Evolutionary conservation across 495 filamentous ascomycete species (phyloP).

Genomic region (Penicillium manginii): DNA sequence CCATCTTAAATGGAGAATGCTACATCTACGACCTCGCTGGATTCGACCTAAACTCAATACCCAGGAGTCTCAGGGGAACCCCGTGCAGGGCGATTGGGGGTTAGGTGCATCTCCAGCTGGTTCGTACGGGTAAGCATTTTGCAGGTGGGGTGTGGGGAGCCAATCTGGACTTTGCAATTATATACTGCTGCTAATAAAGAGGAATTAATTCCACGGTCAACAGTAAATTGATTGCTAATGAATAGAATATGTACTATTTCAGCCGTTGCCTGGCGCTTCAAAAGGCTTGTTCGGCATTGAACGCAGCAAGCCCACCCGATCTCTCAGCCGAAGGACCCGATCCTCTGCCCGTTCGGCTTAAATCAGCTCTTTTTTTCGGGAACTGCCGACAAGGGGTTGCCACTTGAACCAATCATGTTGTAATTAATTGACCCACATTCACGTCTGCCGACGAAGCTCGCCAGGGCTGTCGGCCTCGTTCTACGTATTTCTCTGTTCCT

Average conservation of each 20-base stretch:
- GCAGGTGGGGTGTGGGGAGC: conserved; percentile 8
- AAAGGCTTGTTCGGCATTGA: background rate
- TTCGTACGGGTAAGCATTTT: conserved; percentile 3
- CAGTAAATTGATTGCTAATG: background rate
- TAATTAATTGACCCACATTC: background rate
- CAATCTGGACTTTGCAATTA: background rate
- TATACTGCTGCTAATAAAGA: background rate
- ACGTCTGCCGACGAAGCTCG: background rate
- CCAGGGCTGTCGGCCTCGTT: background rate
- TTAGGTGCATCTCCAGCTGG: background rate
- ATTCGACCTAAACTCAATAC: background rate
- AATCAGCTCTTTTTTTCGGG: background rate
- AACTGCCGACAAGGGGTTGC: background rate
- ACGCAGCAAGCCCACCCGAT: background rate
- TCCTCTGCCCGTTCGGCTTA: background rate
- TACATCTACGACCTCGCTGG: background rate
- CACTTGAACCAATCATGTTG: background rate
- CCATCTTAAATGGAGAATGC: background rate
- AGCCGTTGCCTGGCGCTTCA: background rate
- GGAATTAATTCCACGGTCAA: background rate
- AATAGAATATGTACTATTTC: background rate
- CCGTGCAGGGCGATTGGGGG: background rate
- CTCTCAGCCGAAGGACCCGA: background rate
- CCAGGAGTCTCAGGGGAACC: background rate
- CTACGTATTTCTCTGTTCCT: background rate